These are phyloP conservation scores for Penicillium sp. DNA, from an alignment of 2,329 filamentous ascomycete genomes.

Conservation along the genomic window DNA sequence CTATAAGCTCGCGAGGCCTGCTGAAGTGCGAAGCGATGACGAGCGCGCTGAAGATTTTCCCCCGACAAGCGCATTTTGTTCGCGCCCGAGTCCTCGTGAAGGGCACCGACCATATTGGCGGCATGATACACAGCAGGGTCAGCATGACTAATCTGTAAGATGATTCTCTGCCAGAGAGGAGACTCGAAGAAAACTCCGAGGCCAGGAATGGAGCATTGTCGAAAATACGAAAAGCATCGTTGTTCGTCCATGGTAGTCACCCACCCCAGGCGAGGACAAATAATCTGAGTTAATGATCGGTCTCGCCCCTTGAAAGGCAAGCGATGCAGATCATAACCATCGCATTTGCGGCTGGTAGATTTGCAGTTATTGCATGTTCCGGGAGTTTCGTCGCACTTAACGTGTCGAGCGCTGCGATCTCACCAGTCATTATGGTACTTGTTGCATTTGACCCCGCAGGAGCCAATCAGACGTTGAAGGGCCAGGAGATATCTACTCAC, in stretches of 20 bases:
- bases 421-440: too few species aligned
- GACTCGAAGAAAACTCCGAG: constrained; percentile 15
- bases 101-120: constrained; percentile 11
- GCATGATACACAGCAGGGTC: constrained; percentile 21
- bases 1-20: constrained; percentile 4
- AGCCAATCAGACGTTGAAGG: too few species aligned
- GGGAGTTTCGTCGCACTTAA: too few species aligned
- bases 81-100: constrained; percentile 9
- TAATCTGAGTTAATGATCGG: background rate
- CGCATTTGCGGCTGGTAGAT: constrained; percentile 38
- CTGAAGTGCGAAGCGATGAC: constrained; percentile 6
- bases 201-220: constrained; percentile 12
- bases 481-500: too few species aligned
- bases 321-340: constrained; percentile 32
- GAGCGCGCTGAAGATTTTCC: background rate
- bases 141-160: constrained; percentile 9
- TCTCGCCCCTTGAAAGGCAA: constrained; percentile 2
- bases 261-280: constrained; percentile 1
- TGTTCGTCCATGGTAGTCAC: constrained; percentile 17
- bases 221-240: constrained; percentile 21
- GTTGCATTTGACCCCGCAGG: too few species aligned
- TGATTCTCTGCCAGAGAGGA: constrained; percentile 10
- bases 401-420: too few species aligned
- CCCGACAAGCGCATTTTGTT: constrained; percentile 7
- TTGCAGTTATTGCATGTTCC: background rate